phyloP scores from a whole-genome alignment of 2,329 filamentous ascomycete species.

The Neonectria magnoliae region DNA sequence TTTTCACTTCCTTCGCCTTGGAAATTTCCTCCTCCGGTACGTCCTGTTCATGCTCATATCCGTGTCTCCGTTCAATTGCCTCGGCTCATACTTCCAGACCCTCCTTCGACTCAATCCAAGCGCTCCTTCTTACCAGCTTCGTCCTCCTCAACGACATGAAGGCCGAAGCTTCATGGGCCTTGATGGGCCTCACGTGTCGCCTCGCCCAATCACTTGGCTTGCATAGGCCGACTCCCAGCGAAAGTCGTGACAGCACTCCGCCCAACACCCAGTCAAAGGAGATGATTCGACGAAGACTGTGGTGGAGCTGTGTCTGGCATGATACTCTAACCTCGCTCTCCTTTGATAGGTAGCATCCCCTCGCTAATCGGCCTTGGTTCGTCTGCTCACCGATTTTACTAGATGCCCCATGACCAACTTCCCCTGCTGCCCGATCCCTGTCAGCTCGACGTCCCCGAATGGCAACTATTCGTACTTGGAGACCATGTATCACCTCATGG shows the following conservation, averaged over 20 bases:
- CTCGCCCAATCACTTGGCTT: constrained; percentile 73
- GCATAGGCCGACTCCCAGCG: constrained; percentile 59
- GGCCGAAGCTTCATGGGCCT: constrained; percentile 73
- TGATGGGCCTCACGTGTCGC: constrained; percentile 71
- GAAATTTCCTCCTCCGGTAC: constrained; percentile 70
- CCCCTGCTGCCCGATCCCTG: constrained; percentile 64
- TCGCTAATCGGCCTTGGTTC: constrained; percentile 13
- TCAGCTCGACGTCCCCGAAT: constrained; percentile 52
- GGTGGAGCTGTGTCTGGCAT: constrained; percentile 75
- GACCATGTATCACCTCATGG: constrained; percentile 72
- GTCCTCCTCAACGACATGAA: constrained; percentile 76
- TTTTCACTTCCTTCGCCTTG: constrained; percentile 71
- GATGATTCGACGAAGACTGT: constrained; percentile 64
- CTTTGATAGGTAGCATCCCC: constrained; percentile 64
- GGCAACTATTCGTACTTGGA: constrained; percentile 69
- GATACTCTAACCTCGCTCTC: constrained; percentile 73
- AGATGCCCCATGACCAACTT: constrained; percentile 72
- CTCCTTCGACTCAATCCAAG: constrained; percentile 73
- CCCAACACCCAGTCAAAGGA: constrained; percentile 62
- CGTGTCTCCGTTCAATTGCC: not conserved
- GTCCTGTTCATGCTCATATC: constrained; percentile 13
- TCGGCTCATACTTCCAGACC: constrained; percentile 53
- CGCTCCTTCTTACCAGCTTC: constrained; percentile 69
- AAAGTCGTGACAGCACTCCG: constrained; percentile 56
- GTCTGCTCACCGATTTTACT: constrained; percentile 15